Evolutionary conservation across 2,329 filamentous ascomycete species (phyloP), one percentile per base, ranked within the genome.

Genomic region (Ascochyta lentis): DNA sequence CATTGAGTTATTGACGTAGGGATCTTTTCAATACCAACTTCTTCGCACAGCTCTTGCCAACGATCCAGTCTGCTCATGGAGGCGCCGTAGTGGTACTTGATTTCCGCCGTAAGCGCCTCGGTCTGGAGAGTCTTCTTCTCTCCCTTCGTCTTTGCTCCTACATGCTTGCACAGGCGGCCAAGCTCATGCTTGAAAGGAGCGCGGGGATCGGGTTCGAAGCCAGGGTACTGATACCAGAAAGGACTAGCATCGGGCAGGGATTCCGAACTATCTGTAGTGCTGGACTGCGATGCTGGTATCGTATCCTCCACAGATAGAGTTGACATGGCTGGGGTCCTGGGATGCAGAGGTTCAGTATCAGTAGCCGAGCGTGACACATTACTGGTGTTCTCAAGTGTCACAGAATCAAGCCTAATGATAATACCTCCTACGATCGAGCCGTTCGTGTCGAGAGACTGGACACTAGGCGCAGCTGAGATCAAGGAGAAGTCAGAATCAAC

Each of bases 21-120:
- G 1, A 61, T 54, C 3, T 59, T 45, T 6, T 58, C 47, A 12
- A 72, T 56, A 23, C 59, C 62, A 19, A 69, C 54, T 16, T 72
- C 64, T 3, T 46, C 34, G 43, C 71, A 74, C 3, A 73, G 50
- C 13, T 65, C 53, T 43, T 70, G 67, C 63, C 65, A 72, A 3
- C 53, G 54, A 10, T 61, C 56, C 10, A 74, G 55, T 27, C 57
- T 62, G 22, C 54, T 50, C 34, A 49, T 38, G 10, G 54, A 42
- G 2, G 44, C 54, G 2, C 61, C 65, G 27, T 66, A 71, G 44
- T 63, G 56, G 44, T 60, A 61, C 2, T 47, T 37, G 33, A 71
- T 60, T 48, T 68, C 65, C 3, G 61, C 62, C 10, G 27, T 59
- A n/a, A 67, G 65, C 2, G 66, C 59, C 15, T 53, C 27, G 15